Evolutionary conservation across 148 eudicot species (phyloP).

Genomic region (Cornus kousa): DNA sequence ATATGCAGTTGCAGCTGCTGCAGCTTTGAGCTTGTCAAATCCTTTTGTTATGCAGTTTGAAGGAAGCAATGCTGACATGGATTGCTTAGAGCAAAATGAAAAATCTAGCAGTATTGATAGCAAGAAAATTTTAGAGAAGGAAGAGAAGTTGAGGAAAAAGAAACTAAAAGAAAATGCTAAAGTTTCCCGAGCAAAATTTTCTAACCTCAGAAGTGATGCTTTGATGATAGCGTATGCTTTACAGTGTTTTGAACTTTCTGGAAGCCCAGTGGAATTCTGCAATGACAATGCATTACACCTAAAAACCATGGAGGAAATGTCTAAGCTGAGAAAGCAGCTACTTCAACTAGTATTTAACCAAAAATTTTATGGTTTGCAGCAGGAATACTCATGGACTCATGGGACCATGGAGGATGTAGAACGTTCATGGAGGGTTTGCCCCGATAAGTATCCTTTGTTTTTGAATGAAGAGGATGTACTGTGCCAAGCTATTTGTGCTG

Average conservation of each 20-base stretch:
- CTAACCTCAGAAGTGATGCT: conserved; percentile 78
- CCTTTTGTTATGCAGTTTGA: conserved; percentile 68
- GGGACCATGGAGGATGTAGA: conserved; percentile 68
- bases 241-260: conserved; percentile 73
- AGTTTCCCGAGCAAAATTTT: conserved; percentile 57
- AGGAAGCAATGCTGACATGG: conserved; percentile 30
- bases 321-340: conserved; percentile 75
- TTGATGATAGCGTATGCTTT: conserved; percentile 73
- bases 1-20: conserved; percentile 78
- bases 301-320: conserved; percentile 90
- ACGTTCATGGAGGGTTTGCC: conserved; percentile 50
- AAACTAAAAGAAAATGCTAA: conserved; percentile 59
- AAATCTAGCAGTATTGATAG: conserved; percentile 11
- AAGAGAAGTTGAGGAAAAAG: conserved; percentile 41
- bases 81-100: conserved; percentile 26
- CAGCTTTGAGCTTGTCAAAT: conserved; percentile 73
- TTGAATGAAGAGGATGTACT: conserved; percentile 64
- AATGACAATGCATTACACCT: conserved; percentile 42
- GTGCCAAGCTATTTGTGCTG: conserved; percentile 88
- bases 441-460: conserved; percentile 45
- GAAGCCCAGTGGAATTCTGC: conserved; percentile 50
- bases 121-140: conserved; percentile 19
- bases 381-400: conserved; percentile 56
- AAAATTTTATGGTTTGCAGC: conserved; percentile 25
- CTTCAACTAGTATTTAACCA: conserved; percentile 62